These are phyloP conservation scores for Ceratocystis colombiana DNA, from an alignment of 2,329 filamentous ascomycete species.

Conservation along the genomic window DNA sequence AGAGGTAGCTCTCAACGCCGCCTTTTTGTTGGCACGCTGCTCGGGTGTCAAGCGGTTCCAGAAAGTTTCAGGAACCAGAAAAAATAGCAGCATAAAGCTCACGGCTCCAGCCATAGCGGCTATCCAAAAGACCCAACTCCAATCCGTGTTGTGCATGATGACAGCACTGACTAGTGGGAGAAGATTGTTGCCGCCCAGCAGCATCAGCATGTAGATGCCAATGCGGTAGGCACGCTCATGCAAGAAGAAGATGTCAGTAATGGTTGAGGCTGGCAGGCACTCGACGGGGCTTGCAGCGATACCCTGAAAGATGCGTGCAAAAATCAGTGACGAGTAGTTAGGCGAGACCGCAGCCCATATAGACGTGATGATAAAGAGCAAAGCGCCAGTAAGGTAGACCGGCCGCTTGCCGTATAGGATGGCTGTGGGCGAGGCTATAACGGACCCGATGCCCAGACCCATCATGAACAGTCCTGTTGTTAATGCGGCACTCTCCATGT, in stretches of 20 bases:
- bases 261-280: conserved; percentile 83
- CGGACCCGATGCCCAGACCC: conserved; percentile 75
- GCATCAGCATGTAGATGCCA: conserved; percentile 81
- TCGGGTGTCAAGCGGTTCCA: conserved; percentile 70
- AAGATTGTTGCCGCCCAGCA: conserved; percentile 84
- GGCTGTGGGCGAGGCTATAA: conserved; percentile 78
- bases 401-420: conserved; percentile 86
- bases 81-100: conserved; percentile 61
- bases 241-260: conserved; percentile 80
- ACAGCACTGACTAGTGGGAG: conserved; percentile 77
- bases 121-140: conserved; percentile 91
- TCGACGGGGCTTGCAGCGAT: conserved; percentile 83
- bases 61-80: conserved; percentile 91
- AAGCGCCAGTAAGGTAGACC: conserved; percentile 68
- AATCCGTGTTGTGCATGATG: conserved; percentile 65
- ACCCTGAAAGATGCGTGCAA: conserved; percentile 79
- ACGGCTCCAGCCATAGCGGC: conserved; percentile 70
- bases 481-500: conserved; percentile 63
- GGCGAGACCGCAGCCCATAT: conserved; percentile 83
- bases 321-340: conserved; percentile 65
- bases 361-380: conserved; percentile 66
- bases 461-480: conserved; percentile 93
- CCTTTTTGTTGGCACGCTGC: conserved; percentile 34
- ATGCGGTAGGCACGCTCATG: conserved; percentile 89
- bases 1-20: conserved; percentile 35